A percentile compares a stretch with the other conserved stretches of the same genome.
These are phyloP conservation scores for Papiliotrema nemorosa DNA, from an alignment of 1,284 basidiomycete species.

Conservation along the genomic window DNA sequence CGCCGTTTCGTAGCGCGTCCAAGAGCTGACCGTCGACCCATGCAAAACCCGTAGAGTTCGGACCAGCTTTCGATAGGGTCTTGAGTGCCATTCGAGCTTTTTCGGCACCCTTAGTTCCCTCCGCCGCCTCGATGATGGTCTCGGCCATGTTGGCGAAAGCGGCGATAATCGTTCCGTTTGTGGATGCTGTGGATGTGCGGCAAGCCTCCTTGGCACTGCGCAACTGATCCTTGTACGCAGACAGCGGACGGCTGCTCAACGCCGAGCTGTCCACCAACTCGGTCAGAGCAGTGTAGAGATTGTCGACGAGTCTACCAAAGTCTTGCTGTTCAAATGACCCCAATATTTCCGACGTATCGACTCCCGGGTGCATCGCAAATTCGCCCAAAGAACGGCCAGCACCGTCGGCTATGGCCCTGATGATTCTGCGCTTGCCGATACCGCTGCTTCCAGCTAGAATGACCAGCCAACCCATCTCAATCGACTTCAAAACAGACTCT, in stretches of 20 bases:
- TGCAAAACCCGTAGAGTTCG: conserved; percentile 61
- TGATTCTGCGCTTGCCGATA: conserved; percentile 76
- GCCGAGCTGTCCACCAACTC: conserved; percentile 16
- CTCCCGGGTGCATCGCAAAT: conserved; percentile 77
- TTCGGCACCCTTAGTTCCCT: conserved; percentile 13
- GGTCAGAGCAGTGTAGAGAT: conserved; percentile 8
- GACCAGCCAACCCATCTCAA: conserved; percentile 78
- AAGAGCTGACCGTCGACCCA: conserved; percentile 97
- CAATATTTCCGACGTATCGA: conserved; percentile 90
- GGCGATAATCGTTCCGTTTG: conserved; percentile 8
- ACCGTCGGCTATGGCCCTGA: conserved; percentile 67
- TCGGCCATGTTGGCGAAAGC: not conserved
- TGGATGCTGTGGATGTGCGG: conserved; percentile 13
- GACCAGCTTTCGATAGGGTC: conserved; percentile 48
- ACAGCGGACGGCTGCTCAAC: conserved; percentile 15
- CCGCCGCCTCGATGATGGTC: not conserved
- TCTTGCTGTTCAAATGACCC: conserved; percentile 95
- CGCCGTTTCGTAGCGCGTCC: conserved; percentile 76
- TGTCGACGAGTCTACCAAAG: conserved; percentile 14
- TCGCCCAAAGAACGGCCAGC: conserved; percentile 69
- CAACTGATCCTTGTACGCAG: conserved; percentile 13
- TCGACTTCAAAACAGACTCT: conserved; percentile 71
- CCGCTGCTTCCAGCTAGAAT: conserved; percentile 76
- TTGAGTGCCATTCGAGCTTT: conserved; percentile 6
- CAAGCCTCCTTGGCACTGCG: conserved; percentile 16